Percentiles rank a stretch among this genome's conserved stretches.
Evolutionary conservation across 129 eudicot genomes (phyloP).

Genomic region (Tanacetum coccineum): DNA sequence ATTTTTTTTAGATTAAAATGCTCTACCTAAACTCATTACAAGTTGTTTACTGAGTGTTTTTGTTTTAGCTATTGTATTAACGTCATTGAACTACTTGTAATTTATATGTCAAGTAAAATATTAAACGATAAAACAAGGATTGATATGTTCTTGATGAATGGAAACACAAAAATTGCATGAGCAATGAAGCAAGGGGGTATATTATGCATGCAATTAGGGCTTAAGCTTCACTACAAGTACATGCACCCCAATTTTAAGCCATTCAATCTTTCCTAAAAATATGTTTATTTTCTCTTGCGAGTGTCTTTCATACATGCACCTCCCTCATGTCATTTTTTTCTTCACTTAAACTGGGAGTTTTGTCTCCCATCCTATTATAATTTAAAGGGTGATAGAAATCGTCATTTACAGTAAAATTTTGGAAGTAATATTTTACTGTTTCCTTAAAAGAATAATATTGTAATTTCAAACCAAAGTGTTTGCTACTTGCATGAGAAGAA

Average conservation of each 20-base stretch:
- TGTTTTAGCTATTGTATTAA: too few species aligned
- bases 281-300: slow-evolving; percentile 12
- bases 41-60: too few species aligned
- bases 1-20: too few species aligned
- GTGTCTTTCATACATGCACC: slow-evolving; percentile 14
- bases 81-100: too few species aligned
- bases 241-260: slow-evolving; percentile 42
- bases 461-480: not conserved
- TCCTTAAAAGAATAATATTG: not conserved
- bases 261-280: slow-evolving; percentile 31
- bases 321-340: slow-evolving; percentile 28
- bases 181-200: slow-evolving; percentile 29
- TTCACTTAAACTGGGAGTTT: slow-evolving; percentile 30
- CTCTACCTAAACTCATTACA: too few species aligned
- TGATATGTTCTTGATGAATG: slow-evolving; percentile 27
- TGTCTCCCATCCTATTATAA: slow-evolving; percentile 21
- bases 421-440: not conserved
- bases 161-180: slow-evolving; percentile 38
- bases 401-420: not conserved
- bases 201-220: slow-evolving; percentile 31
- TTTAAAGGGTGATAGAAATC: not conserved
- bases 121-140: not conserved
- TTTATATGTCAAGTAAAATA: not conserved
- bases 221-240: slow-evolving; percentile 32
- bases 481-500: slow-evolving; percentile 17